Conservation (phyloP, 2,329 filamentous ascomycete species). For the Fusarium sp. region DNA sequence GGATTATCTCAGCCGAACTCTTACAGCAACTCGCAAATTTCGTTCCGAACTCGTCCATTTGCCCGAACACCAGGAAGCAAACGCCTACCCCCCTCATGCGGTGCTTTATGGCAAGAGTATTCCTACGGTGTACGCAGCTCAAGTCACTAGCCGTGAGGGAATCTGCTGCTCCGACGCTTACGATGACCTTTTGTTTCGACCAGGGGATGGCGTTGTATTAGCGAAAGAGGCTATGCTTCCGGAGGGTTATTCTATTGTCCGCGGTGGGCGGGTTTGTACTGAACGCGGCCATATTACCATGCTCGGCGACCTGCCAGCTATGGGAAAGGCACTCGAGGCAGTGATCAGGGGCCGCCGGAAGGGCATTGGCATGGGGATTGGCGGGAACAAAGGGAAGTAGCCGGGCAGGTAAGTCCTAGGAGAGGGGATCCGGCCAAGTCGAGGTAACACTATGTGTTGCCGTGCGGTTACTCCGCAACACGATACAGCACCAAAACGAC, state of each 20-base stretch:
- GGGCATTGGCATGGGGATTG: conserved; percentile 74
- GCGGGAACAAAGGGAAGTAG: conserved; percentile 11
- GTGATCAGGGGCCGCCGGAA: conserved; percentile 73
- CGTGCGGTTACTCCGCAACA: conserved; percentile 11
- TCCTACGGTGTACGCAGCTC: conserved; percentile 85
- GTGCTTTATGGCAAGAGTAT: conserved; percentile 88
- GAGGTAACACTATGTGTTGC: conserved; percentile 26
- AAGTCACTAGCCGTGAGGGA: conserved; percentile 76
- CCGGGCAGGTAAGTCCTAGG: neutral
- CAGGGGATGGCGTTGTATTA: conserved; percentile 89
- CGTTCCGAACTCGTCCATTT: conserved; percentile 77
- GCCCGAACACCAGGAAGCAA: conserved; percentile 68
- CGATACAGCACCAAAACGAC: conserved; percentile 21
- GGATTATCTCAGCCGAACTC: conserved; percentile 78
- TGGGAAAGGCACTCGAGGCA: conserved; percentile 78
- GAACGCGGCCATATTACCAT: conserved; percentile 90
- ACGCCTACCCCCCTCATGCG: conserved; percentile 82
- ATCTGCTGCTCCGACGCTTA: conserved; percentile 84
- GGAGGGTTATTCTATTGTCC: conserved; percentile 78
- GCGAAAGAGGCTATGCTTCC: conserved; percentile 88
- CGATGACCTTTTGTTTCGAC: conserved; percentile 86
- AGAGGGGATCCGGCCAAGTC: conserved; percentile 17
- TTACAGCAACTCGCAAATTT: conserved; percentile 78
- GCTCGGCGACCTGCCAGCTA: conserved; percentile 83
- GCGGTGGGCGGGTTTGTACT: conserved; percentile 79